Conservation (phyloP, 1,284 basidiomycete species). For the Kwoniella shivajii region DNA sequence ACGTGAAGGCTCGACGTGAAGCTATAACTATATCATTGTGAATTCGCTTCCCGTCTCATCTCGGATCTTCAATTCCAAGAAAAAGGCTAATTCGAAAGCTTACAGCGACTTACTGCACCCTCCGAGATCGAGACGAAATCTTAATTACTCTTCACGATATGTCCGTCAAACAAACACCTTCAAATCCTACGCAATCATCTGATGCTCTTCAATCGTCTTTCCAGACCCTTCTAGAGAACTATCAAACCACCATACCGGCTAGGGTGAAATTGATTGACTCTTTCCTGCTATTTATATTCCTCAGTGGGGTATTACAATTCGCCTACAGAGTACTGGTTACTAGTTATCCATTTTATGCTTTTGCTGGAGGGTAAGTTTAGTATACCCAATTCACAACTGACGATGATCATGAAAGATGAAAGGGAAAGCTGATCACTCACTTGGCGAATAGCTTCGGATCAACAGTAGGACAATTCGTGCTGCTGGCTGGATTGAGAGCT, state of each 20-base stretch:
- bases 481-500: constrained; percentile 85
- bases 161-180: background rate
- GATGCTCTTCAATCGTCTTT: constrained; percentile 54
- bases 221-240: constrained; percentile 71
- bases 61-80: no score
- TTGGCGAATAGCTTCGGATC: constrained; percentile 74
- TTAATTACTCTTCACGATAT: background rate
- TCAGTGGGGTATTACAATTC: constrained; percentile 89
- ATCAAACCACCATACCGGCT: constrained; percentile 73
- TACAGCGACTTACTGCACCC: no score
- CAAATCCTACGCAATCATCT: constrained; percentile 2
- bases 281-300: constrained; percentile 88
- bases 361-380: constrained; percentile 80
- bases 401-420: background rate
- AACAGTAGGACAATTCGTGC: constrained; percentile 93
- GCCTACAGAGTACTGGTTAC: constrained; percentile 87
- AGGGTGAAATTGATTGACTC: constrained; percentile 91
- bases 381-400: background rate
- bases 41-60: no score
- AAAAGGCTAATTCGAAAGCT: no score
- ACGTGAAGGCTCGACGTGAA: no score
- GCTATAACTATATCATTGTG: no score
- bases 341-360: constrained; percentile 96
- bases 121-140: no score
- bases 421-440: background rate